Percentiles rank a stretch among this genome's conserved stretches.
These are phyloP conservation scores for Pythium dissotocum DNA, from an alignment of 352 stramenopile genomes.

Conservation along the genomic window DNA sequence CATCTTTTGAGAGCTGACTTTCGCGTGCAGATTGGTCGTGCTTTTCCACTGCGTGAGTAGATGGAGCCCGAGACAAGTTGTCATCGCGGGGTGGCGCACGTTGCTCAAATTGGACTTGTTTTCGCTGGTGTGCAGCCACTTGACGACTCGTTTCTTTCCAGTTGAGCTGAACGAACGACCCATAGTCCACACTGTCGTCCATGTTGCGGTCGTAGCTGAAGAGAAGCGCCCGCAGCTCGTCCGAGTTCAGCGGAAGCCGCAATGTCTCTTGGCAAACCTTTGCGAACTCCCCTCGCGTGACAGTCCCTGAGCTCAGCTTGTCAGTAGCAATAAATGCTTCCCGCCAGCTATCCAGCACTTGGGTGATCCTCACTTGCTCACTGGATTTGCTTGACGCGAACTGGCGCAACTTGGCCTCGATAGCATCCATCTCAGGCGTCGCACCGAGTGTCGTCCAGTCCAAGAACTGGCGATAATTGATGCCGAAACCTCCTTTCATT, in stretches of 20 bases:
- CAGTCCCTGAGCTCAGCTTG: constrained; percentile 16
- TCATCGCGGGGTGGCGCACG: background rate
- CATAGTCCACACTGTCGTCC: constrained; percentile 51
- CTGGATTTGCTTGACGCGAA: constrained; percentile 32
- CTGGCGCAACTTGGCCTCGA: constrained; percentile 56
- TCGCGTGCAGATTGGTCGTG: background rate
- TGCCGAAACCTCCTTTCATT: constrained; percentile 41
- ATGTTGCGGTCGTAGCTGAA: constrained; percentile 57
- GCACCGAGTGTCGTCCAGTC: constrained; percentile 60
- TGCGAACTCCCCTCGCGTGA: constrained; percentile 48
- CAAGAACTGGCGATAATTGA: constrained; percentile 70
- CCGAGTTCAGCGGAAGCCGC: constrained; percentile 39
- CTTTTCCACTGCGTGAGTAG: background rate
- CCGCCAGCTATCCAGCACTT: constrained; percentile 42
- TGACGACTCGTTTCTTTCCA: constrained; percentile 41
- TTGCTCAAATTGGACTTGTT: constrained; percentile 28
- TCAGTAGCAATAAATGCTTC: constrained; percentile 41
- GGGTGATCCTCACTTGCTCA: constrained; percentile 37
- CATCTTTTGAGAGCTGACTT: constrained; percentile 22
- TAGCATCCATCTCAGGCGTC: constrained; percentile 36
- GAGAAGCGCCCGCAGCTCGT: constrained; percentile 55
- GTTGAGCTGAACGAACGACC: constrained; percentile 57
- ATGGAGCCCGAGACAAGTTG: constrained; percentile 14
- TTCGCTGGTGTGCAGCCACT: constrained; percentile 13
- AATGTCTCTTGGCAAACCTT: constrained; percentile 37